Percentiles rank a stretch among this genome's conserved stretches.
These are phyloP conservation scores for Rhizophagus sp. DNA, from an alignment of 192 early-diverging fungal genomes.

Conservation along the genomic window DNA sequence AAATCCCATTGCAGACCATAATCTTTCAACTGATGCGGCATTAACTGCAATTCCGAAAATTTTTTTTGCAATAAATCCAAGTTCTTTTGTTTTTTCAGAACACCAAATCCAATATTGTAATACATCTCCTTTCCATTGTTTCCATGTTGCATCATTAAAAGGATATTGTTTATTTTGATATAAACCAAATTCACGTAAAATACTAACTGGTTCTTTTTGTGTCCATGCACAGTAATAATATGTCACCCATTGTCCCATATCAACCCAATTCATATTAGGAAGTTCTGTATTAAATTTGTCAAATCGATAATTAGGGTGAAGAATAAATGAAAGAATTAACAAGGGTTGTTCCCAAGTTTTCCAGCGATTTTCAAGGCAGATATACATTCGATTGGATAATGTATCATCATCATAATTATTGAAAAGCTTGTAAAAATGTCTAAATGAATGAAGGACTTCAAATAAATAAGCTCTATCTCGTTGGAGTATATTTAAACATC, in stretches of 20 bases:
- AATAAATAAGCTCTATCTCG: constrained; percentile 1
- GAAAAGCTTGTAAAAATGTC: background rate
- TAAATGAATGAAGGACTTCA: background rate
- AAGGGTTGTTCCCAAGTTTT: background rate
- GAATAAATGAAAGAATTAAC: background rate
- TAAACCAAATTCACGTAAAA: constrained; percentile 7
- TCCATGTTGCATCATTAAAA: constrained; percentile 13
- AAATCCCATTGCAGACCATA: constrained; percentile 1
- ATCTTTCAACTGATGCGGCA: background rate
- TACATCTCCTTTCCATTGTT: constrained; percentile 12
- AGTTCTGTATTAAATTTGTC: background rate
- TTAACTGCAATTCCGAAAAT: constrained; percentile 1
- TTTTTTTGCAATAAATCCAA: background rate
- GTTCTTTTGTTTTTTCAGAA: background rate
- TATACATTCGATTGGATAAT: background rate
- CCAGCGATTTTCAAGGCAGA: background rate
- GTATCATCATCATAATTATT: background rate
- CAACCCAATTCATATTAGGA: background rate
- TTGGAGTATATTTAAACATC: background rate
- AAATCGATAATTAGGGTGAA: constrained; percentile 1
- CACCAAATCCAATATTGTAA: background rate
- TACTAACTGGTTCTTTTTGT: constrained; percentile 5
- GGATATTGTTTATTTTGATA: constrained; percentile 18
- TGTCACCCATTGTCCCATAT: constrained; percentile 16
- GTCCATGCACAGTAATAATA: constrained; percentile 24